A percentile compares a stretch with the other conserved stretches of the same genome.
Conservation (phyloP, 192 early-diverging fungal genomes). For the Tieghemiomyces parasiticus region DNA sequence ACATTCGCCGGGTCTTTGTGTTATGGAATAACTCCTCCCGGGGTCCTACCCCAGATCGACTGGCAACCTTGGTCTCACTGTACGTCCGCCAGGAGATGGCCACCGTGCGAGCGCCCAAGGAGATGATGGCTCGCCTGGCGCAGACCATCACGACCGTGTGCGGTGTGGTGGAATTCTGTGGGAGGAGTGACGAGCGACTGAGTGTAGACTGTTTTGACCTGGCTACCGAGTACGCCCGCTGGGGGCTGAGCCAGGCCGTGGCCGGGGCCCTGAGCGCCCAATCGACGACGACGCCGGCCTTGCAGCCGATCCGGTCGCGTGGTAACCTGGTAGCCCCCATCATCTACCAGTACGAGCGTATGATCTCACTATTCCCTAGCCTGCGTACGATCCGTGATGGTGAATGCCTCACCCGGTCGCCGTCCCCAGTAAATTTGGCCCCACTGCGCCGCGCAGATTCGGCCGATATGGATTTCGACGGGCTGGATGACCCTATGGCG, state of each 20-base stretch:
- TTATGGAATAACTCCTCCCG: constrained; percentile 4
- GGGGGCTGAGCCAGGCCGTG: not conserved
- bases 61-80: not conserved
- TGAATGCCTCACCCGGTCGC: too few relatives aligned
- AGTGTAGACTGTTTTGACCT: not conserved
- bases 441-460: too few relatives aligned
- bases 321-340: not conserved
- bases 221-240: not conserved
- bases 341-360: constrained; percentile 2
- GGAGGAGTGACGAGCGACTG: not conserved
- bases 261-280: not conserved
- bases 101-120: not conserved
- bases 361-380: not conserved
- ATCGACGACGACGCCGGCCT: too few relatives aligned
- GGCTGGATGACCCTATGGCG: too few relatives aligned
- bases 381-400: constrained; percentile 3
- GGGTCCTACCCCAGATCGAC: not conserved
- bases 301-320: too few relatives aligned
- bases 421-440: too few relatives aligned
- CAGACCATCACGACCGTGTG: not conserved
- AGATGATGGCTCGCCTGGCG: not conserved
- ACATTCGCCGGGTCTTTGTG: constrained; percentile 2
- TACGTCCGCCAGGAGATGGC: too few relatives aligned
- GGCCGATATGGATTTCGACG: too few relatives aligned
- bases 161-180: not conserved